A percentile compares a stretch with the other conserved stretches of the same genome.
Evolutionary conservation across 163 green algal species (phyloP).

Genomic region (Chlamydomonas reinhardtii): DNA sequence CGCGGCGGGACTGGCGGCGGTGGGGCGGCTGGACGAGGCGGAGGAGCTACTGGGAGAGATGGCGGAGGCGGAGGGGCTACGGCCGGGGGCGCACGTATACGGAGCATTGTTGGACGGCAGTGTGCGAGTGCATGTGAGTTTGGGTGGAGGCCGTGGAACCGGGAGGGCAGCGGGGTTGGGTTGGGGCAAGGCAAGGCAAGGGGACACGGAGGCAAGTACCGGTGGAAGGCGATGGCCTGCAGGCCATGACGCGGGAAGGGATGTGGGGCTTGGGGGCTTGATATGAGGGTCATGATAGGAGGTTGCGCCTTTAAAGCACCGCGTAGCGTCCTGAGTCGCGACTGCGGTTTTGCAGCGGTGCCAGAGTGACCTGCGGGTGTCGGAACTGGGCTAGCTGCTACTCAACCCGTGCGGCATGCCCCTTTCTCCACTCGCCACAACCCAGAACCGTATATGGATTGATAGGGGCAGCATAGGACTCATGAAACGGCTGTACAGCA

Average conservation of each 20-base stretch:
- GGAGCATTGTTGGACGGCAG: slow-evolving; percentile 41
- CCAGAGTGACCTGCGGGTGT: background rate
- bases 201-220: no score
- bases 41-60: slow-evolving; percentile 44
- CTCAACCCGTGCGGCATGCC: no score
- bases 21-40: slow-evolving; percentile 35
- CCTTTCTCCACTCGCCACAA: no score
- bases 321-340: background rate
- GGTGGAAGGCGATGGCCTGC: no score
- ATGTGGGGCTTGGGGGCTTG: background rate
- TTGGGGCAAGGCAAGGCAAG: background rate
- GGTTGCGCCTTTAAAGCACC: background rate
- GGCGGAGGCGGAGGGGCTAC: slow-evolving; percentile 5
- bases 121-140: slow-evolving; percentile 9
- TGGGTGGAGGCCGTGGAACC: no score
- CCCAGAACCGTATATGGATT: no score
- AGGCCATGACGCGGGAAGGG: no score
- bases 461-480: no score
- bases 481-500: no score
- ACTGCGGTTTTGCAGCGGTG: slow-evolving; percentile 1
- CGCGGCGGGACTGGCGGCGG: slow-evolving; percentile 8
- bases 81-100: slow-evolving; percentile 10
- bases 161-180: background rate
- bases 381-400: no score
- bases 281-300: no score